Evolutionary conservation across 2,329 filamentous ascomycete species (phyloP).

Genomic region (Coniochaeta pulveracea): DNA sequence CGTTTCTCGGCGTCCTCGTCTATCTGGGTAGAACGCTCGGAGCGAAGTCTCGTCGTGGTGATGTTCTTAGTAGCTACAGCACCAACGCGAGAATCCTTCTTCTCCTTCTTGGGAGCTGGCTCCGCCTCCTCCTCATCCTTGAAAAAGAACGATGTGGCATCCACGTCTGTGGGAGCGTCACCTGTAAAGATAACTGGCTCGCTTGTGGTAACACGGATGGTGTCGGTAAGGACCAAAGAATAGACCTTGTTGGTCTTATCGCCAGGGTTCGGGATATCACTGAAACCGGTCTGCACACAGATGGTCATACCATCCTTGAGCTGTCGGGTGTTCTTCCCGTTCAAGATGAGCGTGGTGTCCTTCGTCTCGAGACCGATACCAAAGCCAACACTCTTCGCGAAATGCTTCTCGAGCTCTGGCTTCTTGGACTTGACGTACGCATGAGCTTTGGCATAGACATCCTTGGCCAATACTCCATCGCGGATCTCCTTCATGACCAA

Average conservation of each 20-base stretch:
- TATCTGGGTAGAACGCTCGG: constrained; percentile 76
- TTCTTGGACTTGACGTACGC: constrained; percentile 76
- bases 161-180: constrained; percentile 81
- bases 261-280: constrained; percentile 76
- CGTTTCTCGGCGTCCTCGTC: constrained; percentile 84
- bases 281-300: constrained; percentile 79
- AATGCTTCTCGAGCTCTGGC: constrained; percentile 90
- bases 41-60: constrained; percentile 82
- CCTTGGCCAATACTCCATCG: constrained; percentile 76
- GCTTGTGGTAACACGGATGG: constrained; percentile 71
- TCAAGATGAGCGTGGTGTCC: constrained; percentile 73
- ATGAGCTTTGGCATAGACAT: constrained; percentile 83
- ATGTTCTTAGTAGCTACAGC: constrained; percentile 92
- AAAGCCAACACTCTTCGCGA: constrained; percentile 82
- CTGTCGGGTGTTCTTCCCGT: constrained; percentile 70
- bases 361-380: constrained; percentile 88
- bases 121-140: constrained; percentile 88
- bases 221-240: constrained; percentile 84
- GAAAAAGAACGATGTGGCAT: constrained; percentile 97
- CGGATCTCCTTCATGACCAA: constrained; percentile 82
- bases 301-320: constrained; percentile 97
- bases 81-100: constrained; percentile 71
- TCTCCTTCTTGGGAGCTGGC: constrained; percentile 80
- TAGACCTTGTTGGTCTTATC: constrained; percentile 86
- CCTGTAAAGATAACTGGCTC: constrained; percentile 87